Evolutionary conservation across 345 rosid genomes (phyloP).

Genomic region (Eucalyptus globulus): DNA sequence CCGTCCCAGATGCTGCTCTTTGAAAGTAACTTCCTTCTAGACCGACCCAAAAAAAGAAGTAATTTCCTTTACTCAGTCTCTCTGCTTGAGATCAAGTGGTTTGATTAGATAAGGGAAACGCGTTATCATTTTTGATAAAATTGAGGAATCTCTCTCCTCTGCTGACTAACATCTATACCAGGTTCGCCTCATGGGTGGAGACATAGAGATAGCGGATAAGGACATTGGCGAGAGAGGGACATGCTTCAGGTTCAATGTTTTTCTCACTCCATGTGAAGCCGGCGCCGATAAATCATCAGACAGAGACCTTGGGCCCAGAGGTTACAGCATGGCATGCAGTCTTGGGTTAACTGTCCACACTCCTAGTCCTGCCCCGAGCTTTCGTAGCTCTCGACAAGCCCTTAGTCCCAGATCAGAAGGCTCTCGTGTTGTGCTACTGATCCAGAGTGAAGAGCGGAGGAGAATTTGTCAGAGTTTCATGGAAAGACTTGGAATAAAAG

Average conservation of each 20-base stretch:
- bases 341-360: background rate
- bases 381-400: constrained; percentile 17
- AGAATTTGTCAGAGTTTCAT: constrained; percentile 32
- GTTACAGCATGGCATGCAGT: background rate
- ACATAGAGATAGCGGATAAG: constrained; percentile 54
- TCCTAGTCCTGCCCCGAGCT: background rate
- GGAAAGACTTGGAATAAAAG: constrained; percentile 43
- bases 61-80: background rate
- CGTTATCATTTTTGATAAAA: background rate
- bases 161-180: background rate
- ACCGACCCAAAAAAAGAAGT: too few relatives aligned
- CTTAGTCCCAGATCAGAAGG: constrained; percentile 38
- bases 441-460: constrained; percentile 33
- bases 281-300: background rate
- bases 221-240: constrained; percentile 52
- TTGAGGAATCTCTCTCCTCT: background rate
- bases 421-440: constrained; percentile 52
- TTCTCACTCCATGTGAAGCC: constrained; percentile 5
- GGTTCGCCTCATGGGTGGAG: constrained; percentile 89
- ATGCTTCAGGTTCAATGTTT: constrained; percentile 65
- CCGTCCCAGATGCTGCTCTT: background rate
- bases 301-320: constrained; percentile 3
- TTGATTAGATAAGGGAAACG: background rate
- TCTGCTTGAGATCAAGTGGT: background rate
- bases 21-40: background rate